phyloP scores from a whole-genome alignment of 257 asterid genomes.

The Eustoma russellianum region DNA sequence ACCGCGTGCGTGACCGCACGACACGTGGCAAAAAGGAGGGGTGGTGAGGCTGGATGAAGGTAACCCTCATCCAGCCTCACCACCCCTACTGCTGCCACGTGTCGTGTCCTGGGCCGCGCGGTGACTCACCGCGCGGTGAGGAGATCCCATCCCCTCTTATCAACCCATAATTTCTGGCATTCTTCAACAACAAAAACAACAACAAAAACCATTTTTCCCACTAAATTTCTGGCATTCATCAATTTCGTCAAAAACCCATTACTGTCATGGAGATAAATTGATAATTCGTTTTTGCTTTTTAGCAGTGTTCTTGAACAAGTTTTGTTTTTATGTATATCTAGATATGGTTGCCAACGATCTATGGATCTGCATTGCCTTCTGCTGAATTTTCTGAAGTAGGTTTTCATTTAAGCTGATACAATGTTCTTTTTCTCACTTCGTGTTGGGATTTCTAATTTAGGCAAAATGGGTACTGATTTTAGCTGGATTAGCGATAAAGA shows the following conservation, averaged over 20 bases:
- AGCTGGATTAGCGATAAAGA: slow-evolving; percentile 8
- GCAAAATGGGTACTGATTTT: neutral
- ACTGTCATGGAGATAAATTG: slow-evolving; percentile 4
- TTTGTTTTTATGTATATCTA: slow-evolving; percentile 2
- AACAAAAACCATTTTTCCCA: too few species aligned
- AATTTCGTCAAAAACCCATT: neutral
- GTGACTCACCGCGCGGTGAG: too few species aligned
- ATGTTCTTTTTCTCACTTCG: slow-evolving; percentile 8
- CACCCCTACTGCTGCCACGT: too few species aligned
- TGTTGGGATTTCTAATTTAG: slow-evolving; percentile 5
- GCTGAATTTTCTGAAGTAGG: slow-evolving; percentile 11
- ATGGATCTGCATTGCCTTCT: slow-evolving; percentile 25
- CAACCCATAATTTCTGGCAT: too few species aligned
- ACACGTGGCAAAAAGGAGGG: too few species aligned
- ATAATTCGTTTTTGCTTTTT: slow-evolving; percentile 6
- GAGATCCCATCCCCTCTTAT: too few species aligned
- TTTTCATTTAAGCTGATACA: slow-evolving; percentile 6
- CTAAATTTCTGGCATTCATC: too few species aligned
- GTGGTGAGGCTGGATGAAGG: too few species aligned
- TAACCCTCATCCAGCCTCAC: too few species aligned
- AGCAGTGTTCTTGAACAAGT: slow-evolving; percentile 1
- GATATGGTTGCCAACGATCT: slow-evolving; percentile 11
- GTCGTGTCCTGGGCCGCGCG: too few species aligned
- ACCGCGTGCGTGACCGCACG: too few species aligned
- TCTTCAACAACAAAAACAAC: too few species aligned